A percentile compares a stretch with the other conserved stretches of the same genome.
Evolutionary conservation across 176 grass and related monocot genomes (phyloP).

Genomic region (Eremochloa ophiuroides): DNA sequence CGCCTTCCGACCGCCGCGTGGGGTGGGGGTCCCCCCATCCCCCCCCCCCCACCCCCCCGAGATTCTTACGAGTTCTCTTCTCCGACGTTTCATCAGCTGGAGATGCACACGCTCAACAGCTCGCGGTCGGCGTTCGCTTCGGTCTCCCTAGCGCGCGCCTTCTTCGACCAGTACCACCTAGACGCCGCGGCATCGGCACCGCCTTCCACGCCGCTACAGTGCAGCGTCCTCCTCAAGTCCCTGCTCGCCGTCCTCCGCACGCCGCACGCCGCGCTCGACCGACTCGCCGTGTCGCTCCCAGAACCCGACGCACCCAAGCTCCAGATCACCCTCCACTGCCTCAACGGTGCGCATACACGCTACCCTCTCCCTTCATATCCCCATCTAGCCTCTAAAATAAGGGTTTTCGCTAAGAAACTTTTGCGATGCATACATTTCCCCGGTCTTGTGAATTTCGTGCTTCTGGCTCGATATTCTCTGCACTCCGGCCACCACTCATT

Average conservation of each 20-base stretch:
- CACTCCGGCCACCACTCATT: background rate
- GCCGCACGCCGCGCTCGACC: slow-evolving; percentile 52
- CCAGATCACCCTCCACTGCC: slow-evolving; percentile 71
- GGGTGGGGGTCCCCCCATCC: background rate
- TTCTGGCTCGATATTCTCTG: background rate
- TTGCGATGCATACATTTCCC: background rate
- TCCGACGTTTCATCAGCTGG: slow-evolving; percentile 50
- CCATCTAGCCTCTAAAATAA: background rate
- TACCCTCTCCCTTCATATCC: background rate
- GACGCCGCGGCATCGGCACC: background rate
- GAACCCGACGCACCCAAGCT: slow-evolving; percentile 67
- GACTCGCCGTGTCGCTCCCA: slow-evolving; percentile 45
- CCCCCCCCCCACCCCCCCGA: background rate
- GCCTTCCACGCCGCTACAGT: slow-evolving; percentile 55
- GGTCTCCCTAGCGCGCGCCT: slow-evolving; percentile 57
- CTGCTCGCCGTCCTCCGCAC: slow-evolving; percentile 76
- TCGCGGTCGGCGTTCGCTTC: slow-evolving; percentile 80
- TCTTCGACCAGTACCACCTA: slow-evolving; percentile 69
- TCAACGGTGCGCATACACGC: slow-evolving; percentile 51
- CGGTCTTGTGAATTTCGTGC: background rate
- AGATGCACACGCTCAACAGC: slow-evolving; percentile 76
- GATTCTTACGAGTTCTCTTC: background rate
- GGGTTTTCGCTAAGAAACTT: background rate
- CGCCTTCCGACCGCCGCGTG: background rate
- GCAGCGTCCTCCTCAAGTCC: slow-evolving; percentile 82